Percentiles rank a stretch among this genome's conserved stretches.
Evolutionary conservation across 306 rosid genomes (phyloP).

Genomic region (Lagenaria siceraria): DNA sequence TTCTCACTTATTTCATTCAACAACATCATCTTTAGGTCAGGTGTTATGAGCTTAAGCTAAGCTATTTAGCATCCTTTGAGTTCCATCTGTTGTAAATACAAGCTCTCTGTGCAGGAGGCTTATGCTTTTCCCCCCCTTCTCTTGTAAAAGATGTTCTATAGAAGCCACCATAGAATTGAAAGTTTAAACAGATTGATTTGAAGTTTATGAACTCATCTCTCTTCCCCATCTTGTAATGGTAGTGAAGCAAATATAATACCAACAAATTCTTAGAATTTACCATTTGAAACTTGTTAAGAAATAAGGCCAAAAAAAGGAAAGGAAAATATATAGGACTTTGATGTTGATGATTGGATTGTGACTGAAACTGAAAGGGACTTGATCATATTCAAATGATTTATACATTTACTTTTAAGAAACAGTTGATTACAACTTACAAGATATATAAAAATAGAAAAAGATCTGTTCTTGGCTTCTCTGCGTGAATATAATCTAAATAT

Average conservation of each 20-base stretch:
- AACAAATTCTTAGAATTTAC: background rate
- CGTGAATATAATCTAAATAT: background rate
- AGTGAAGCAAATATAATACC: background rate
- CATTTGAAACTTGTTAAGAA: background rate
- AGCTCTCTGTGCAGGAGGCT: slow-evolving; percentile 1
- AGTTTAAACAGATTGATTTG: background rate
- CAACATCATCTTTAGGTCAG: background rate
- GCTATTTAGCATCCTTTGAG: background rate
- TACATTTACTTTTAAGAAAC: background rate
- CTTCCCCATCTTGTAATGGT: background rate
- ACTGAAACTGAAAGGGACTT: background rate
- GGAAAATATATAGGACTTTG: background rate
- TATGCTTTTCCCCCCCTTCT: background rate
- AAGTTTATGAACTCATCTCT: background rate
- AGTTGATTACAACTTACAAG: background rate
- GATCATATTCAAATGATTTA: background rate
- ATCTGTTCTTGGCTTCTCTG: background rate
- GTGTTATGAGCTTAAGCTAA: background rate
- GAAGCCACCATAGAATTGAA: background rate
- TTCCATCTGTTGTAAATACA: slow-evolving; percentile 6
- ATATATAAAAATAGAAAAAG: background rate
- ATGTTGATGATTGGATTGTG: background rate
- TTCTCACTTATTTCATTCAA: background rate
- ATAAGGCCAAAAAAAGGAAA: background rate
- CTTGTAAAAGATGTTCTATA: background rate